Evolutionary conservation across 2,329 filamentous ascomycete genomes (phyloP), one percentile per base, ranked within the genome.

Genomic region (Pezicula carpinea): DNA sequence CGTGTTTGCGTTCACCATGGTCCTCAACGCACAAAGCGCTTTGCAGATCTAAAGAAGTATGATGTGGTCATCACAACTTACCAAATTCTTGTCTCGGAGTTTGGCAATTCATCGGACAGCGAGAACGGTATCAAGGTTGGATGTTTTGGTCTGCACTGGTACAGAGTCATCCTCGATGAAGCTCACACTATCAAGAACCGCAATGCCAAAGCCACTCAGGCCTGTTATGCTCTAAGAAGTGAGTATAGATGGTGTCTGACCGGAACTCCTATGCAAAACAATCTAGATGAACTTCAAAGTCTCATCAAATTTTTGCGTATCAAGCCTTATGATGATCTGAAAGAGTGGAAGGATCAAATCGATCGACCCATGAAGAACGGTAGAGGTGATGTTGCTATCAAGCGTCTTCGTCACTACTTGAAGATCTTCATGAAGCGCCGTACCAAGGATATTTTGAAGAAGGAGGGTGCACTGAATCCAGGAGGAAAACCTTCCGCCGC

Each of bases 101-200:
- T 93, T 63, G 85, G 82, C 8, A 78, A 82, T 50, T 84, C 83
- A 10, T 82, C 79, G 34, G 79, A 79, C 39, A 74, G 71, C 3
- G 73, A 75, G 6, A 74, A 81, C 44, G 78, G 79, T 8, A 66
- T 82, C 33, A 86, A 91, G 60, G 80, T 83, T 43, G 92, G 91
- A 10, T 92, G 91, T 59, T 96, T 96, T 62, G 90, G 89, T 10
- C 73, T 96, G 5, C 83, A 92, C 60, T 99, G 93, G 93, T 97
- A 93, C 71, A 86, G 93, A 43, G 80, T 96, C 51, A 92, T 99
- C 54, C 77, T 99, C 2, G 93, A 99, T 54, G 93, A 99, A 70
- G 93, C 93, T 1, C 93, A 99, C 66, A 95, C 88, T 2, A 96
- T 99, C 77, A 99, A 99, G 71, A 99, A 99, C 63, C 85, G 92